phyloP scores from a whole-genome alignment of 345 rosid species.

The Brassica nigra region DNA sequence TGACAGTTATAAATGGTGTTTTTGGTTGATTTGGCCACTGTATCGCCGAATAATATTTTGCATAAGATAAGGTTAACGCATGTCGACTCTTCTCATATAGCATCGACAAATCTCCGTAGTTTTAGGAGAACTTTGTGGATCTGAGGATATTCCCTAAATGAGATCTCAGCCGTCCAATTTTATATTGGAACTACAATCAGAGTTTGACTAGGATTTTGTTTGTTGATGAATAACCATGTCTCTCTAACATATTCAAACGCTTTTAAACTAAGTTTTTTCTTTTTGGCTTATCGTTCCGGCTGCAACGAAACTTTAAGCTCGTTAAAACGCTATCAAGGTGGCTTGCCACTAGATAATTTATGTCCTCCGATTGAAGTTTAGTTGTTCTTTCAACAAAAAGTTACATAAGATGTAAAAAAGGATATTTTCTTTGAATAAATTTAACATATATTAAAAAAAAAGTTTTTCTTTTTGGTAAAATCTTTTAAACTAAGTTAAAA shows the following conservation, averaged over 20 bases:
- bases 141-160: conserved; percentile 12
- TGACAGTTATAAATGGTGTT: not conserved
- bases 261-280: too few species aligned
- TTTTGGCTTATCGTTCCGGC: too few species aligned
- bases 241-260: conserved; percentile 3
- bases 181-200: conserved; percentile 17
- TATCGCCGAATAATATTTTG: not conserved
- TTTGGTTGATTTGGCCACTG: not conserved
- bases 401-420: too few species aligned
- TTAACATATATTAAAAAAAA: too few species aligned
- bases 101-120: conserved; percentile 31
- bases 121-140: conserved; percentile 38
- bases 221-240: not conserved
- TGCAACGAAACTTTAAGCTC: too few species aligned
- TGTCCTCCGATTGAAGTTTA: too few species aligned
- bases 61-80: not conserved
- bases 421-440: too few species aligned
- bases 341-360: too few species aligned
- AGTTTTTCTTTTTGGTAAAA: too few species aligned
- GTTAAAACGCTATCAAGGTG: too few species aligned
- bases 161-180: conserved; percentile 34
- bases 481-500: not conserved
- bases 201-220: conserved; percentile 30
- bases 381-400: too few species aligned
- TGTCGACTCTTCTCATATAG: conserved; percentile 16